Conservation (phyloP, 805 yeast genomes). For the Lipomyces orientalis region DNA sequence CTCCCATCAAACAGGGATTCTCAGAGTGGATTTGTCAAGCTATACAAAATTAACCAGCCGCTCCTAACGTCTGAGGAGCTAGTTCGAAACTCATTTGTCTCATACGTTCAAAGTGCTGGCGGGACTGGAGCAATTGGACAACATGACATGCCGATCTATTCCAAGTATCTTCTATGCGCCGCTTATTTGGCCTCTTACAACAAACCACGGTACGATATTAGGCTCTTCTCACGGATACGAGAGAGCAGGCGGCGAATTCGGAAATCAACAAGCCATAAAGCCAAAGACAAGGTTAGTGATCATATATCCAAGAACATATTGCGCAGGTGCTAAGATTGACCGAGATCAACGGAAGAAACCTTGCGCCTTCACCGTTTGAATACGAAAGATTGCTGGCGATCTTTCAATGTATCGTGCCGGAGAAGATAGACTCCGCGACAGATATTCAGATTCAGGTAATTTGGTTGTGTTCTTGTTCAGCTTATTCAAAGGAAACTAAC, state of each 20-base stretch:
- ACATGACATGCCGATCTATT: constrained; percentile 24
- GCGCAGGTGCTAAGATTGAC: not conserved
- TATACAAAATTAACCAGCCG: constrained; percentile 26
- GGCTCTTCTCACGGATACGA: constrained; percentile 68
- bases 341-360: constrained; percentile 61
- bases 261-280: constrained; percentile 8
- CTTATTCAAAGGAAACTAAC: constrained; percentile 41
- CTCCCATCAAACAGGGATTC: not conserved
- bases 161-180: constrained; percentile 74
- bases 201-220: constrained; percentile 70
- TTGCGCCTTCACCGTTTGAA: constrained; percentile 76
- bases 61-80: constrained; percentile 26
- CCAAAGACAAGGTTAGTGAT: constrained; percentile 23
- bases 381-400: constrained; percentile 83
- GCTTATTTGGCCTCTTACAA: constrained; percentile 83
- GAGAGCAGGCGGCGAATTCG: constrained; percentile 41
- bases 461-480: not conserved
- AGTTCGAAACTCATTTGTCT: constrained; percentile 23
- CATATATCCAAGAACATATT: no score
- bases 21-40: constrained; percentile 13
- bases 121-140: constrained; percentile 3
- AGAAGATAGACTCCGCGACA: constrained; percentile 42
- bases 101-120: not conserved
- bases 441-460: constrained; percentile 43
- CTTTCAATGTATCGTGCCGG: constrained; percentile 68